Percentiles rank a stretch among this genome's conserved stretches.
These are phyloP conservation scores for Botrytis deweyae DNA, from an alignment of 2,329 filamentous ascomycete genomes.

Conservation along the genomic window DNA sequence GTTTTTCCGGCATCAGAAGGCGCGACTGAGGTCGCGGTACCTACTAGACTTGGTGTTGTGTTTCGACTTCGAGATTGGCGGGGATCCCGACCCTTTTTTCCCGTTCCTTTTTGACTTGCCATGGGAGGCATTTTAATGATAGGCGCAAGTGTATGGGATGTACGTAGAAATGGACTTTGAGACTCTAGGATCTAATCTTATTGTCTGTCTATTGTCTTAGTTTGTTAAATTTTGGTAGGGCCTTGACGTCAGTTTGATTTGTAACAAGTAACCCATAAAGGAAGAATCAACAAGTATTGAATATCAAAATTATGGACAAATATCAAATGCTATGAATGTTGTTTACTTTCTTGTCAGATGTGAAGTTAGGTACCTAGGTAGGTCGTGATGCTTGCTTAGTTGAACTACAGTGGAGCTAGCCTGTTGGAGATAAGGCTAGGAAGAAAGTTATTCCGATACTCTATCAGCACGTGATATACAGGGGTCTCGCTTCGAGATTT, in stretches of 20 bases:
- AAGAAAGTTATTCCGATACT: not conserved
- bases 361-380: not conserved
- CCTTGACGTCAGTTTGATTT: not conserved
- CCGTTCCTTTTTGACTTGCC: constrained; percentile 60
- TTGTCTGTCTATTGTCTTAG: not conserved
- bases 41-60: constrained; percentile 63
- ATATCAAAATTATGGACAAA: not conserved
- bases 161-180: not conserved
- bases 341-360: not conserved
- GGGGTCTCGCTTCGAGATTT: not conserved
- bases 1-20: constrained; percentile 54
- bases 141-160: not conserved
- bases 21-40: constrained; percentile 42
- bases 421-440: not conserved
- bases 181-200: not conserved
- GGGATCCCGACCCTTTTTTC: constrained; percentile 64
- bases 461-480: not conserved
- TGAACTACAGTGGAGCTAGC: not conserved
- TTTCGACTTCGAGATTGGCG: constrained; percentile 71
- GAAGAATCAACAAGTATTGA: not conserved
- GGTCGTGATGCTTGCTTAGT: constrained; percentile 2
- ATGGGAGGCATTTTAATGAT: constrained; percentile 53
- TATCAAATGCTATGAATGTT: not conserved
- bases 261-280: not conserved
- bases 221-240: not conserved